Conservation (phyloP, 768 basidiomycete species). For the Filobasidium floriforme region DNA sequence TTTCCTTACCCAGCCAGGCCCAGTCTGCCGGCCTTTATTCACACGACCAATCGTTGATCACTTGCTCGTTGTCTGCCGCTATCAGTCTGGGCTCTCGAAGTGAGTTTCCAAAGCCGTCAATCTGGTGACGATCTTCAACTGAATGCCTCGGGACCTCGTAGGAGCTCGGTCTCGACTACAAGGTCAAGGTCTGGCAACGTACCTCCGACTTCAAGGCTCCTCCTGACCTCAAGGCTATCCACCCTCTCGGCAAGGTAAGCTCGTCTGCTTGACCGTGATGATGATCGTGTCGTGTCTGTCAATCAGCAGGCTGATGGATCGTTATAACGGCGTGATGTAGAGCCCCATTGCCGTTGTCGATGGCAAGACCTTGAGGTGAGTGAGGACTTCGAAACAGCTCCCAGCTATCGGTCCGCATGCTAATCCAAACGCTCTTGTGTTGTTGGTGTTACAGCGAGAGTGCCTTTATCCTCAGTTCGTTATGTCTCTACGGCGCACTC, state of each 20-base stretch:
- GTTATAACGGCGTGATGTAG: not conserved
- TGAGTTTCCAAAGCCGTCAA: not conserved
- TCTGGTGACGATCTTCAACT: not conserved
- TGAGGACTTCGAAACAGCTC: not conserved
- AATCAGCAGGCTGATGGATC: not conserved
- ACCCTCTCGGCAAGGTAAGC: constrained; percentile 34
- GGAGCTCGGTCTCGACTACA: constrained; percentile 37
- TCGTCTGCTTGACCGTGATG: not conserved
- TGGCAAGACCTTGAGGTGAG: constrained; percentile 20
- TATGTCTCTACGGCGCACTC: not conserved
- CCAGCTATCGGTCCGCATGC: not conserved
- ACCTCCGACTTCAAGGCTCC: constrained; percentile 27
- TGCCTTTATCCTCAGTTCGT: constrained; percentile 7
- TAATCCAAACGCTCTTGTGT: not conserved
- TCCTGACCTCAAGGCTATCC: constrained; percentile 29
- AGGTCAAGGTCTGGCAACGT: constrained; percentile 37
- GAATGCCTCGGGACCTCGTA: constrained; percentile 15
- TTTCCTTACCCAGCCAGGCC: not conserved
- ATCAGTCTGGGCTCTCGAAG: constrained; percentile 37
- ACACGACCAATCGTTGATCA: not conserved
- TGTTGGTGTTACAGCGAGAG: constrained; percentile 15
- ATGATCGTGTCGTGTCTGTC: too few species aligned
- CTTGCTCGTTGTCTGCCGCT: not conserved
- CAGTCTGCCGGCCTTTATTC: too few species aligned
- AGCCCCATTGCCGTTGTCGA: constrained; percentile 15